Evolutionary conservation across 1,284 basidiomycete species (phyloP), one percentile per base, ranked within the genome.

Genomic region (Waitea zeae): DNA sequence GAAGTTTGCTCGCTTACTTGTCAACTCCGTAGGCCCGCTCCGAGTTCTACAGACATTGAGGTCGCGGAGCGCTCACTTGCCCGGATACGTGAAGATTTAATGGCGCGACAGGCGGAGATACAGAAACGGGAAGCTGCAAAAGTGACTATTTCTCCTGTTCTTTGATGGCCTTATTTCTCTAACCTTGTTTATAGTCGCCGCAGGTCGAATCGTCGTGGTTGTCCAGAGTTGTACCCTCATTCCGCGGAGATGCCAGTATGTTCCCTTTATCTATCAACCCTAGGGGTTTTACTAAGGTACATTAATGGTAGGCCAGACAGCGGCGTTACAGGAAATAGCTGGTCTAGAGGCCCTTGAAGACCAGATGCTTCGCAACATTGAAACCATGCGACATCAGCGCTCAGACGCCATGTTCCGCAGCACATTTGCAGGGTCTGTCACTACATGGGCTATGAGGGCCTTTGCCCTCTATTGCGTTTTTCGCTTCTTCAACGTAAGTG

Each of bases 391-490:
- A 34, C 57, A 58, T 31, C 58, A 59, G 3, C 64, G 62, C 17
- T 59, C 64, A 20, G 53, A 59, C 15, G 63, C 60, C 14, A 53
- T 58, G 44, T 78, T 67, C 42, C 51, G 65, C 5, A 46, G 53
- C 5, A 81, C 80, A 0, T 46, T 75, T 33, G 57, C 55, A 36
- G 78, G 79, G 1, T 57, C 53, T 34, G 32, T 72, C 3, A 54
- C 64, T 43, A 61, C 60, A 40, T 49, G 60, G 39, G 53, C 59
- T 2, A 69, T 67, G 5, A 52, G 58, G 15, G 14, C 70, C 1
- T 79, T 81, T 48, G 75, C 73, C 3, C 39, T 70, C 3, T 84
- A 83, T 48, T 84, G 79, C 44, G 50, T 70, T 3, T 61, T 73
- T 33, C 65, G 81, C 36, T 62, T 73, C 30, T 41, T 75, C 39